phyloP scores from a whole-genome alignment of 2,329 filamentous ascomycete genomes.

The Fusarium napiforme region DNA sequence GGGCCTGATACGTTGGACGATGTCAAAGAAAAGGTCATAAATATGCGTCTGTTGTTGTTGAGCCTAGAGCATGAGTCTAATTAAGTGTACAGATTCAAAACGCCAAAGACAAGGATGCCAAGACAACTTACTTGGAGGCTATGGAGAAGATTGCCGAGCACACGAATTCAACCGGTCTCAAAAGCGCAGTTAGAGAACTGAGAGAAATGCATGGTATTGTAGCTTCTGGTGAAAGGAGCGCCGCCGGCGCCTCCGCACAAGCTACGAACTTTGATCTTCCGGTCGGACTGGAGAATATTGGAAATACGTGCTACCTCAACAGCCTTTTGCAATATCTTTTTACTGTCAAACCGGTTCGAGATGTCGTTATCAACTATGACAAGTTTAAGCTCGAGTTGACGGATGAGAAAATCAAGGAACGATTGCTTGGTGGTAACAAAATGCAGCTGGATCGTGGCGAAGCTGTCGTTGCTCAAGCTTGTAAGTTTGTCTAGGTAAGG shows the following conservation, averaged over 20 bases:
- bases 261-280: conserved; percentile 68
- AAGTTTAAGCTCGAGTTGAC: conserved; percentile 74
- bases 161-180: conserved; percentile 44
- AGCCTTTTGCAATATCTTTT: conserved; percentile 96
- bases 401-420: conserved; percentile 70
- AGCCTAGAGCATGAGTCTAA: conserved; percentile 17
- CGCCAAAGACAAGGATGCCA: conserved; percentile 45
- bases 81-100: conserved; percentile 39
- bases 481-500: conserved; percentile 63
- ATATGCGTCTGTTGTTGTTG: not conserved
- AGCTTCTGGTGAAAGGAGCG: conserved; percentile 7
- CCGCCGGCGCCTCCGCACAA: not conserved
- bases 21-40: conserved; percentile 45
- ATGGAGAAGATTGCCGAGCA: conserved; percentile 51
- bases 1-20: conserved; percentile 42
- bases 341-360: conserved; percentile 82
- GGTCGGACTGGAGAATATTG: conserved; percentile 90
- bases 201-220: conserved; percentile 43
- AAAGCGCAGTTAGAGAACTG: conserved; percentile 43
- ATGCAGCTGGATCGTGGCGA: conserved; percentile 63
- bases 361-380: conserved; percentile 82
- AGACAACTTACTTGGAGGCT: conserved; percentile 49
- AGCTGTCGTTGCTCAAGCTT: conserved; percentile 76
- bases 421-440: conserved; percentile 77
- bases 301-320: conserved; percentile 98